Percentiles rank a stretch among this genome's conserved stretches.
phyloP scores from a whole-genome alignment of 164 flowering plant species.

The Magnolia kwangsiensis region DNA sequence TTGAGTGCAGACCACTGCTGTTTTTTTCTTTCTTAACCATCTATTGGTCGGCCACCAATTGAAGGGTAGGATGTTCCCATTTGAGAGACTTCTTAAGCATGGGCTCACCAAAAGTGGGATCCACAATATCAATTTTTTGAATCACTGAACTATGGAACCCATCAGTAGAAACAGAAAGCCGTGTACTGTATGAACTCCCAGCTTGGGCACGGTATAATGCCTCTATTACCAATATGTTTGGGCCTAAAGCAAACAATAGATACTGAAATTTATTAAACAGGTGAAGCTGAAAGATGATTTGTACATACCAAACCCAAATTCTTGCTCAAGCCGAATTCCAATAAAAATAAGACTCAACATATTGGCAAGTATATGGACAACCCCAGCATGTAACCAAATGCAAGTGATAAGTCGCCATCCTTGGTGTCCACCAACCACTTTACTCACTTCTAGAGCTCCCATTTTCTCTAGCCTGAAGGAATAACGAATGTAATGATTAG shows the following conservation, averaged over 20 bases:
- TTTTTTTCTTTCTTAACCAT: too few relatives aligned
- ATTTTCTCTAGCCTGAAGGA: slow-evolving; percentile 50
- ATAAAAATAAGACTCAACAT: slow-evolving; percentile 82
- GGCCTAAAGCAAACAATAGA: background rate
- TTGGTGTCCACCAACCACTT: slow-evolving; percentile 52
- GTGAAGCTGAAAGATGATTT: background rate
- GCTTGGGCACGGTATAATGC: background rate
- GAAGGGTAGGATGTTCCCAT: background rate
- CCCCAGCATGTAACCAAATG: slow-evolving; percentile 84
- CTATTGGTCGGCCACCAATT: background rate
- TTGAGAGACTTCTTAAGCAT: background rate
- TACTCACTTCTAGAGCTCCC: slow-evolving; percentile 64
- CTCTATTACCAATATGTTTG: background rate
- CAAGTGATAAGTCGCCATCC: slow-evolving; percentile 72
- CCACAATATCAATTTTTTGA: background rate
- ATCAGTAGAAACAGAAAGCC: background rate
- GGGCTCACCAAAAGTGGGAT: background rate
- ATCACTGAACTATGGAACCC: background rate
- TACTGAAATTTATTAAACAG: background rate
- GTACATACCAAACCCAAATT: slow-evolving; percentile 77
- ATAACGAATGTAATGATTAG: background rate
- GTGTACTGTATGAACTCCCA: background rate
- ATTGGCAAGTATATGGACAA: slow-evolving; percentile 71
- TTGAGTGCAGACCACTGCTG: too few relatives aligned
- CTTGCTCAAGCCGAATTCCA: slow-evolving; percentile 89